Conservation (phyloP, 2,329 filamentous ascomycete species). For the Ophiostoma sp. region DNA sequence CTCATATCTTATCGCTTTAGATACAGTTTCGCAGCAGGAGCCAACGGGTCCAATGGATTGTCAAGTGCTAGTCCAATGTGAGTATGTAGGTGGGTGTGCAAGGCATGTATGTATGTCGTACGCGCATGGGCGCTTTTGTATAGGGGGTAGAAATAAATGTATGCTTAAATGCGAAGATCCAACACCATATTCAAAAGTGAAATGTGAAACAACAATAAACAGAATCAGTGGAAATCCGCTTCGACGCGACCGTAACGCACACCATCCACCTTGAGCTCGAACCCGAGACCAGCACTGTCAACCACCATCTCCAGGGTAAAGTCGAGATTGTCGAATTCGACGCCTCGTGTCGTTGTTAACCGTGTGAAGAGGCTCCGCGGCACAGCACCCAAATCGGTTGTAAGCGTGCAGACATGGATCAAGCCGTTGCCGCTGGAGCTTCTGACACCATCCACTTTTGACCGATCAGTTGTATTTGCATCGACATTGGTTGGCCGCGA, state of each 20-base stretch:
- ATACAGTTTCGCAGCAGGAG: no score
- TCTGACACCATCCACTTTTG: no score
- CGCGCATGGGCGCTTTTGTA: no score
- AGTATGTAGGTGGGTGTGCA: no score
- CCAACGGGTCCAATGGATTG: no score
- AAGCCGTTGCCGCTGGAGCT: conserved; percentile 40
- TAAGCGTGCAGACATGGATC: conserved; percentile 70
- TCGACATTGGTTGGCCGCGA: conserved; percentile 29
- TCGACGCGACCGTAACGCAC: conserved; percentile 71
- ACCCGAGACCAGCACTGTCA: conserved; percentile 68
- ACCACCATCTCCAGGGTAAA: conserved; percentile 81
- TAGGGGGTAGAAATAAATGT: neutral
- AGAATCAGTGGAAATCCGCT: conserved; percentile 64
- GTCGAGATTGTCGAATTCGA: conserved; percentile 77
- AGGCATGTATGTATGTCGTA: no score
- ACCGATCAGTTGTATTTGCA: no score
- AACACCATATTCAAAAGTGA: neutral
- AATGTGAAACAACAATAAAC: neutral
- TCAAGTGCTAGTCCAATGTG: no score
- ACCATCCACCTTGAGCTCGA: conserved; percentile 74
- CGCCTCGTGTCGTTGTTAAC: conserved; percentile 69
- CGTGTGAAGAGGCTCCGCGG: conserved; percentile 68
- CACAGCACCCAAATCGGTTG: conserved; percentile 72
- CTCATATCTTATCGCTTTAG: no score
- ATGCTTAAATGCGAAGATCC: neutral